Percentiles rank a stretch among this genome's conserved stretches.
phyloP scores from a whole-genome alignment of 1,284 basidiomycete species.

The Sanghuangporus sanghuang region DNA sequence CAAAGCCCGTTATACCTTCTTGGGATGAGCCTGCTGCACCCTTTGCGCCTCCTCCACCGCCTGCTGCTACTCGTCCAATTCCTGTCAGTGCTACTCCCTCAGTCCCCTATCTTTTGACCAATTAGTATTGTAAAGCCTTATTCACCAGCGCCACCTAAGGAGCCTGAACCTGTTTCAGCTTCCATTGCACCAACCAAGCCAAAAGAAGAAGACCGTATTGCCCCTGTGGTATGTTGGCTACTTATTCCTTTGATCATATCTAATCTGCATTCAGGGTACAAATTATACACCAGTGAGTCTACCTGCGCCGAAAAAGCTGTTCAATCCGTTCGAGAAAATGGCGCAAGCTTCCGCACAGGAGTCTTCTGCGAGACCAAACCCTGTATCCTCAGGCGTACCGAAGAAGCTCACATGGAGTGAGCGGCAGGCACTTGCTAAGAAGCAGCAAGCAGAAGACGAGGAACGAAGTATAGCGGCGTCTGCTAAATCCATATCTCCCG shows the following conservation, averaged over 20 bases:
- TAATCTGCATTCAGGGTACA: slow-evolving; percentile 48
- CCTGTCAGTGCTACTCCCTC: slow-evolving; percentile 21
- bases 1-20: slow-evolving; percentile 35
- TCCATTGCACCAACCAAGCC: slow-evolving; percentile 60
- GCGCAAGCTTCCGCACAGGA: slow-evolving; percentile 40
- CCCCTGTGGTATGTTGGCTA: slow-evolving; percentile 46
- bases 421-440: slow-evolving; percentile 82
- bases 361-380: slow-evolving; percentile 20
- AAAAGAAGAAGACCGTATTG: slow-evolving; percentile 73
- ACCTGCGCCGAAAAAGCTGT: slow-evolving; percentile 79
- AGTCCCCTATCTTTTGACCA: slow-evolving; percentile 20
- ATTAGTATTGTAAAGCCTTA: slow-evolving; percentile 18
- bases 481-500: slow-evolving; percentile 32
- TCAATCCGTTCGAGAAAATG: slow-evolving; percentile 72
- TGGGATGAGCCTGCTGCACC: slow-evolving; percentile 35
- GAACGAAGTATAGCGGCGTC: slow-evolving; percentile 56
- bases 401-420: slow-evolving; percentile 91
- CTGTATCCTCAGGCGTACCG: slow-evolving; percentile 27
- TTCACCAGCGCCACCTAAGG: slow-evolving; percentile 26
- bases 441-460: slow-evolving; percentile 80
- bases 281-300: slow-evolving; percentile 85
- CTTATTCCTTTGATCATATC: not conserved
- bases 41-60: slow-evolving; percentile 38
- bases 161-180: slow-evolving; percentile 38
- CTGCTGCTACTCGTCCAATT: slow-evolving; percentile 46